Evolutionary conservation across 805 yeast species (phyloP), one percentile per base, ranked within the genome.

Genomic region (Saccharomycopsis javanensis): DNA sequence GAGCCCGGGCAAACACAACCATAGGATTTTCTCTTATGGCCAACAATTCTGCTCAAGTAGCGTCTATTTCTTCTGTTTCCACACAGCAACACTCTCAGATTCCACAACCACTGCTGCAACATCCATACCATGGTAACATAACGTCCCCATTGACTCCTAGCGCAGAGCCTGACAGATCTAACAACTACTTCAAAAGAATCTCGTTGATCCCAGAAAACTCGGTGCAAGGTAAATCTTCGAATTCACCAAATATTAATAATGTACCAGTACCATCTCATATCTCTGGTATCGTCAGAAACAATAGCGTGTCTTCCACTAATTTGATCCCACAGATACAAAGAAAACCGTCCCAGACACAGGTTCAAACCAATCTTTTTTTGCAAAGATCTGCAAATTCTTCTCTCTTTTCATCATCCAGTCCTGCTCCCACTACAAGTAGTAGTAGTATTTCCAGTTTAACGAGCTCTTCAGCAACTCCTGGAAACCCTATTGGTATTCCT

Each of bases 161-260:
- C 25, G 6, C 28, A 13, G 48, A 42, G 3, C 23, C 5, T 10
- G 78, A 73, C 45, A 75, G 72, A 58, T 74, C 77, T 23, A 73
- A 73, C 3, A 79, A 79, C 1, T 76, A 76, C 63, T 75, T 76
- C 61, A 64, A 77, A 60, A 66, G 81, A 56, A 65, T 77, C 42
- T 75, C 79, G 0, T 75, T 79, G 0, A 64, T 77, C 16, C 76
- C 73, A 11, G 54, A 52, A 33, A 18, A 23, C 6, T 13, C 48
- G 11, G 48, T 5, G 11, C 23, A 7, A 13, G 42, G 13, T 6
- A 23, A 20, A n/a, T 28, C 30, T 16, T 31, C 35, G n/a, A 27
- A 25, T 23, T 7, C 64, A 74, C 48, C 25, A 20, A 25, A 8
- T 10, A 25, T 76, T 74, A 1, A 69, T 78, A 4, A 64, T 5